Evolutionary conservation across 1,284 basidiomycete species (phyloP).

Genomic region (Cutaneotrichosporon cutaneum): DNA sequence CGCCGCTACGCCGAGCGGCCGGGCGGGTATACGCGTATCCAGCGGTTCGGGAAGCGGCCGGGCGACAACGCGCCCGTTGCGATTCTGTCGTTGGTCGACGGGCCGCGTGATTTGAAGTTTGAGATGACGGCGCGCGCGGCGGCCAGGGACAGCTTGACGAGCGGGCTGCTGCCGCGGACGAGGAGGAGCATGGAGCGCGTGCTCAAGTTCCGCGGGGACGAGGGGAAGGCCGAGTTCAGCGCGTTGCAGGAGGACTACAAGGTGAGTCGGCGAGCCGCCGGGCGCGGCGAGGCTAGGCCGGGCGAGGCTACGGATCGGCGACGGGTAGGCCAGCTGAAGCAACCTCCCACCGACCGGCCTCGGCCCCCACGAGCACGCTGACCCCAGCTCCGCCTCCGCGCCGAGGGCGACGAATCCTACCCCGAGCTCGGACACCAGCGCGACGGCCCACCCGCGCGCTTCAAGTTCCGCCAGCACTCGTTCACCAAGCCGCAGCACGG

Average conservation of each 20-base stretch:
- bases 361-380: too few relatives aligned
- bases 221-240: constrained; percentile 46
- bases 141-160: constrained; percentile 62
- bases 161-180: constrained; percentile 6
- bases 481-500: constrained; percentile 29
- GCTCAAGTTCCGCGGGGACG: constrained; percentile 48
- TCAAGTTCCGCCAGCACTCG: constrained; percentile 8
- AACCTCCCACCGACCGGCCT: too few relatives aligned
- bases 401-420: constrained; percentile 8
- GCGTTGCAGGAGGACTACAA: constrained; percentile 48
- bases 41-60: constrained; percentile 79
- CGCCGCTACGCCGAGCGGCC: constrained; percentile 76
- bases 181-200: constrained; percentile 36
- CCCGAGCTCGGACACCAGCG: constrained; percentile 8
- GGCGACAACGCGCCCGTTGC: constrained; percentile 95
- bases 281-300: background rate
- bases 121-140: constrained; percentile 80
- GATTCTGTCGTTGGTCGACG: constrained; percentile 90
- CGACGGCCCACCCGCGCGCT: background rate
- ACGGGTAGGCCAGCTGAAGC: too few relatives aligned
- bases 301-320: background rate
- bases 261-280: constrained; percentile 49
- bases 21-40: constrained; percentile 94
- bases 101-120: constrained; percentile 80
- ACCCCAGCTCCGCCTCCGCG: constrained; percentile 30